Conservation (phyloP, 345 rosid species). For the Bruguiera sexangula region DNA sequence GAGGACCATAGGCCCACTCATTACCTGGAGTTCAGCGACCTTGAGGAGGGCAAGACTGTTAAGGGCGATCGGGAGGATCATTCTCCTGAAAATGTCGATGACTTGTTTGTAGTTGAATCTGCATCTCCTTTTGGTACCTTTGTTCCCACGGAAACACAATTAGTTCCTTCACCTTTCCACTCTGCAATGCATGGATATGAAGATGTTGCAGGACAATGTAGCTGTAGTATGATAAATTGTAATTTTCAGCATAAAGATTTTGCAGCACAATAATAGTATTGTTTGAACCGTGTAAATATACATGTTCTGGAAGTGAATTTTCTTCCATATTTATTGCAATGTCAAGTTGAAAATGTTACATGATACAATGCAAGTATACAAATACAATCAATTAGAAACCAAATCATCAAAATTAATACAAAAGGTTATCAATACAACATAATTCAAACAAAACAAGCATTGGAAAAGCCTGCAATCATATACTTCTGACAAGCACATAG, state of each 20-base stretch:
- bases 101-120: neutral
- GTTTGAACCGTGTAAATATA: no score
- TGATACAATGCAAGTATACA: no score
- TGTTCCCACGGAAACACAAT: neutral
- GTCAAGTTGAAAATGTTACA: no score
- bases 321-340: no score
- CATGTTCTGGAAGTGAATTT: no score
- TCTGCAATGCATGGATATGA: neutral
- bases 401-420: no score
- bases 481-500: no score
- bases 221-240: neutral
- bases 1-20: slow-evolving; percentile 96
- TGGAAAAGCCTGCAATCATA: no score
- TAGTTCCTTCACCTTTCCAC: neutral
- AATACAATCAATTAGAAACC: no score
- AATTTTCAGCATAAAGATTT: neutral
- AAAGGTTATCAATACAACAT: no score
- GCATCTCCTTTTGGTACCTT: neutral
- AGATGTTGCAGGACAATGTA: neutral
- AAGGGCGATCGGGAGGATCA: slow-evolving; percentile 92
- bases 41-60: slow-evolving; percentile 66
- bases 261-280: neutral
- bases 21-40: slow-evolving; percentile 89
- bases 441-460: no score
- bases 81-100: slow-evolving; percentile 35